A percentile compares a stretch with the other conserved stretches of the same genome.
These are phyloP conservation scores for Candida ipomoeae DNA, from an alignment of 805 yeast species.

Conservation along the genomic window DNA sequence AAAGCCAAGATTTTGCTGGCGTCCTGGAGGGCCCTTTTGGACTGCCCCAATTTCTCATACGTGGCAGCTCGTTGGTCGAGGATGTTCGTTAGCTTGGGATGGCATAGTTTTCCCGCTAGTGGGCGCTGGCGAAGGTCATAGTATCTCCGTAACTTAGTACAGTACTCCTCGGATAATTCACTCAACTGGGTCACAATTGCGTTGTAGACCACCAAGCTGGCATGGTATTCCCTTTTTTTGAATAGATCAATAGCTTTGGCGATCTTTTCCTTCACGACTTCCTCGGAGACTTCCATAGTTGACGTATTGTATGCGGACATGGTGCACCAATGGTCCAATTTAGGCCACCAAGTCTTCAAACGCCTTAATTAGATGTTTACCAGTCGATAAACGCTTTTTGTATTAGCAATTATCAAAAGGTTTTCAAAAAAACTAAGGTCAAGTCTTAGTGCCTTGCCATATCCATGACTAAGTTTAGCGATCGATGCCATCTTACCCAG, in stretches of 20 bases:
- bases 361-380: too few species aligned
- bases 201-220: constrained; percentile 28
- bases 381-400: too few species aligned
- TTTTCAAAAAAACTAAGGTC: neutral
- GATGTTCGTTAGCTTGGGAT: constrained; percentile 33
- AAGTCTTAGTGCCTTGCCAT: neutral
- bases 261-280: constrained; percentile 26
- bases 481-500: neutral
- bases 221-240: constrained; percentile 23
- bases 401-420: too few species aligned
- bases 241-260: constrained; percentile 30
- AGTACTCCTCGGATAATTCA: constrained; percentile 9
- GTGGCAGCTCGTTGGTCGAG: constrained; percentile 51
- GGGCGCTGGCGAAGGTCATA: constrained; percentile 25
- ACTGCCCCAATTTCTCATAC: constrained; percentile 35
- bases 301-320: neutral
- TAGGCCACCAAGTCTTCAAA: neutral
- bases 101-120: constrained; percentile 26
- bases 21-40: constrained; percentile 33
- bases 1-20: constrained; percentile 28
- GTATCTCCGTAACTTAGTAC: constrained; percentile 16
- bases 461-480: neutral
- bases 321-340: neutral
- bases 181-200: constrained; percentile 21
- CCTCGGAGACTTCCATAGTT: constrained; percentile 21